Conservation (phyloP, 345 rosid genomes). For the Heritiera fomes region DNA sequence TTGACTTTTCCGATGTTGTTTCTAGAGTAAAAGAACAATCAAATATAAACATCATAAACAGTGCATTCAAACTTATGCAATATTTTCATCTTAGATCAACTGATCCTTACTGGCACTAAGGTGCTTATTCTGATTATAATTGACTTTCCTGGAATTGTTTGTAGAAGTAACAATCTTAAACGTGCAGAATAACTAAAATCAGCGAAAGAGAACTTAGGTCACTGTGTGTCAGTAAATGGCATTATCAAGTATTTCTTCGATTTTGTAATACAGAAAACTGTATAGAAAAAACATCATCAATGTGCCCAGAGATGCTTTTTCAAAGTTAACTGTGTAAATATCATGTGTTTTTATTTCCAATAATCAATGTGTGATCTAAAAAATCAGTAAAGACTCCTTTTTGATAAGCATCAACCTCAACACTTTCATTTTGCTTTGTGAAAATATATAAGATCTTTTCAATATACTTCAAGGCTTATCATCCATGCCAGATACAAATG, state of each 20-base stretch:
- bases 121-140: not conserved
- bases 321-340: not conserved
- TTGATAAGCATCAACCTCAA: not conserved
- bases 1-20: not conserved
- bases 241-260: not conserved
- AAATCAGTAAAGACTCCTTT: slow-evolving; percentile 1
- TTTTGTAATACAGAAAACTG: not conserved
- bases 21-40: not conserved
- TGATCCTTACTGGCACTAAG: not conserved
- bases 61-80: not conserved
- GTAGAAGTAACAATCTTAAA: not conserved
- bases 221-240: not conserved
- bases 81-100: not conserved
- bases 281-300: not conserved
- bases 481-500: not conserved
- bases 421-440: not conserved
- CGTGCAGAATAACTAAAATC: not conserved
- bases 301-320: not conserved
- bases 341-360: not conserved
- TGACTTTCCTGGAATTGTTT: not conserved
- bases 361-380: not conserved
- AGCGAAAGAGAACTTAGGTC: not conserved
- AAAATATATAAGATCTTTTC: not conserved
- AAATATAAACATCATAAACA: not conserved
- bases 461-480: not conserved